Conservation (phyloP, 768 basidiomycete genomes). For the Phallus indusiatus region DNA sequence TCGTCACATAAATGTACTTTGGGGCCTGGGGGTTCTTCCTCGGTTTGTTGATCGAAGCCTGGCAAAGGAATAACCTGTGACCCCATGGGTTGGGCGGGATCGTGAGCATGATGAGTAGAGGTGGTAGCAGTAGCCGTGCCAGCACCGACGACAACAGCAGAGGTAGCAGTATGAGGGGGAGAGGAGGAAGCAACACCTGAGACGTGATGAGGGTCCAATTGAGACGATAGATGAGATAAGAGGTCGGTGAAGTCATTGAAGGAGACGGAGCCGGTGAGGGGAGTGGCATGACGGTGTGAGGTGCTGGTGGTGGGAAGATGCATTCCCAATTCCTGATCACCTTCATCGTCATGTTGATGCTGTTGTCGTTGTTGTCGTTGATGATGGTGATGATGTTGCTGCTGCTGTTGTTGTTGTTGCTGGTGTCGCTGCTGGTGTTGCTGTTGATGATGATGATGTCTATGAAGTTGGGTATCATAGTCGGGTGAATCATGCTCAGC, state of each 20-base stretch:
- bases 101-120: slow-evolving; percentile 38
- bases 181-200: slow-evolving; percentile 40
- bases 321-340: slow-evolving; percentile 24
- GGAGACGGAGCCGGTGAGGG: background rate
- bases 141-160: slow-evolving; percentile 28
- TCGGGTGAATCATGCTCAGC: slow-evolving; percentile 28
- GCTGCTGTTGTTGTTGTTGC: slow-evolving; percentile 9
- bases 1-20: slow-evolving; percentile 59
- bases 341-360: slow-evolving; percentile 24
- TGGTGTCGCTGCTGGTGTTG: slow-evolving; percentile 10
- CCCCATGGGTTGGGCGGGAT: slow-evolving; percentile 5
- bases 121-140: slow-evolving; percentile 26
- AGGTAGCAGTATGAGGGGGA: slow-evolving; percentile 18
- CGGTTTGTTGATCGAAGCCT: slow-evolving; percentile 15
- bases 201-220: slow-evolving; percentile 48
- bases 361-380: background rate
- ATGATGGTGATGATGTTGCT: slow-evolving; percentile 14
- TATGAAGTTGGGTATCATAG: slow-evolving; percentile 15
- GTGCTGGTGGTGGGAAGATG: slow-evolving; percentile 27
- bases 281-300: slow-evolving; percentile 37
- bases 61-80: slow-evolving; percentile 3
- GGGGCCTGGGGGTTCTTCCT: slow-evolving; percentile 36
- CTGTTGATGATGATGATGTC: slow-evolving; percentile 12
- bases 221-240: slow-evolving; percentile 59
- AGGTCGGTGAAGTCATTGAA: slow-evolving; percentile 72